A percentile compares a stretch with the other conserved stretches of the same genome.
These are phyloP conservation scores for Boletus pseudopeckii DNA, from an alignment of 768 basidiomycete genomes.

Conservation along the genomic window DNA sequence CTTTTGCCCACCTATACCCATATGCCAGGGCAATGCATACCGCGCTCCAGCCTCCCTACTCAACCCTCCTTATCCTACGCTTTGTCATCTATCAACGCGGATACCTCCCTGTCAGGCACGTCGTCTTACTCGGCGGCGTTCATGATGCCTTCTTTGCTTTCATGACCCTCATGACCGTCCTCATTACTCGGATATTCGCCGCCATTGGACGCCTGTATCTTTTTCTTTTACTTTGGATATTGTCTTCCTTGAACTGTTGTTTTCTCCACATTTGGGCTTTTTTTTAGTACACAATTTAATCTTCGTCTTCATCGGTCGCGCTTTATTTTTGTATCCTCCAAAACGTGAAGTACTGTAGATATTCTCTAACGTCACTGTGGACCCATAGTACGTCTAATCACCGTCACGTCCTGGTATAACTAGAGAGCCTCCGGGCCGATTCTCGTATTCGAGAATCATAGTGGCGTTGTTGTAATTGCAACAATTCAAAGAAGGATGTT, in stretches of 20 bases:
- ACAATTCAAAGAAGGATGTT: constrained; percentile 83
- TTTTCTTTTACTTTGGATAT: constrained; percentile 24
- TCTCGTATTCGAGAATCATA: constrained; percentile 65
- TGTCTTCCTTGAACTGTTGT: constrained; percentile 28
- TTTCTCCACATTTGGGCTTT: constrained; percentile 5
- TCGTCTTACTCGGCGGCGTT: constrained; percentile 30
- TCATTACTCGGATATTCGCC: constrained; percentile 18
- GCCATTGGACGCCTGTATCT: constrained; percentile 23
- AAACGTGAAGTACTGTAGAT: constrained; percentile 34
- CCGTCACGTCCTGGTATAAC: constrained; percentile 38
- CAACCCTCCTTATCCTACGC: constrained; percentile 44
- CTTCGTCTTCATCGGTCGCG: constrained; percentile 20
- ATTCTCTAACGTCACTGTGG: constrained; percentile 27
- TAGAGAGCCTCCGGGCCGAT: constrained; percentile 58
- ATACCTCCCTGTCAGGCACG: constrained; percentile 19
- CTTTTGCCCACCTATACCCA: constrained; percentile 31
- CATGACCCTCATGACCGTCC: constrained; percentile 30
- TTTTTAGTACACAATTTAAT: constrained; percentile 8
- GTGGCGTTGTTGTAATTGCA: constrained; percentile 56
- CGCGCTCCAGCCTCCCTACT: constrained; percentile 27
- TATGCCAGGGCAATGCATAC: constrained; percentile 35
- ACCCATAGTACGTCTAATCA: constrained; percentile 27
- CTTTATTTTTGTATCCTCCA: constrained; percentile 22
- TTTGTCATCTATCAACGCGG: constrained; percentile 37
- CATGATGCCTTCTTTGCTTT: constrained; percentile 32